Evolutionary conservation across 2,329 filamentous ascomycete genomes (phyloP).

Genomic region (Botrytis sinoallii): DNA sequence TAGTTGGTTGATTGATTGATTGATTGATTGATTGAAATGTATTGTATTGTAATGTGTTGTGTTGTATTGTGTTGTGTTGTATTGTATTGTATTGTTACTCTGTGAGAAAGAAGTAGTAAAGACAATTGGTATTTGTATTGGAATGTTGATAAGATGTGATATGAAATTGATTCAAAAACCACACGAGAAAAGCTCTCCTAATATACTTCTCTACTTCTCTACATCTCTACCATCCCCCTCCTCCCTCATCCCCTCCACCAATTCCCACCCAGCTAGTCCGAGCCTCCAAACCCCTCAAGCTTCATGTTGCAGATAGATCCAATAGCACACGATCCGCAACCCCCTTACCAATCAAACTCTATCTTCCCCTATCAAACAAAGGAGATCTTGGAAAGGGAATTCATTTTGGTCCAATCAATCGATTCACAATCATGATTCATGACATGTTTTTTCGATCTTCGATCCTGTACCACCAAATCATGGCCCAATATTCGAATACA

Average conservation of each 20-base stretch:
- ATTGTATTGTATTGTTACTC: background rate
- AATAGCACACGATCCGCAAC: background rate
- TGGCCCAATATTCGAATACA: background rate
- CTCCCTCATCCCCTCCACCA: background rate
- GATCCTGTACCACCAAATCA: background rate
- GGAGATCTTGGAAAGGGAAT: background rate
- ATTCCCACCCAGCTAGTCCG: background rate
- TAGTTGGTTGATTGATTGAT: background rate
- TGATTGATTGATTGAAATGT: background rate
- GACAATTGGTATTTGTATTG: background rate
- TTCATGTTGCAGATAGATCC: background rate
- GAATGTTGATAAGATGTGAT: accelerated
- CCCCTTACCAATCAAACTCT: slow-evolving; percentile 1
- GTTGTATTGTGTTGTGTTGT: background rate
- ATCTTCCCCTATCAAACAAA: background rate
- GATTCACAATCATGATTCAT: background rate
- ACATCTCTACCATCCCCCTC: background rate
- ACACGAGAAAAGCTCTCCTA: background rate
- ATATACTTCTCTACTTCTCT: background rate
- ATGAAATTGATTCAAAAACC: accelerated
- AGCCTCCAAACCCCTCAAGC: background rate
- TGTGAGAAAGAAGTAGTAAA: background rate
- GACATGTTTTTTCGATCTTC: background rate
- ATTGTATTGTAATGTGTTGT: background rate
- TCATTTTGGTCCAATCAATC: background rate